These are phyloP conservation scores for Eucalyptus victrix DNA, from an alignment of 345 rosid genomes.

Conservation along the genomic window DNA sequence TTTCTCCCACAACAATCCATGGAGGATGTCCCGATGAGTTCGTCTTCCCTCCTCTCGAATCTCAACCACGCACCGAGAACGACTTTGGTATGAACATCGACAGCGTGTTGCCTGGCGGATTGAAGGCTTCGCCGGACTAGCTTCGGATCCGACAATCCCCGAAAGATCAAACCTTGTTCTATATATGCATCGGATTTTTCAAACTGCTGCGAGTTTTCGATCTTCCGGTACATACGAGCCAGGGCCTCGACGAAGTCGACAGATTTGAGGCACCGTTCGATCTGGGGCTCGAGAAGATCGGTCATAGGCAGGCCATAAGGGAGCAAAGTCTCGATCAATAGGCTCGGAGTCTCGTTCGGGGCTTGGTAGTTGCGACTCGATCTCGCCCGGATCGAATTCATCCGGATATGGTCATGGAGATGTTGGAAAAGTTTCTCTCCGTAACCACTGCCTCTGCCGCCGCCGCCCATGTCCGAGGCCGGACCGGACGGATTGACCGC, in stretches of 20 bases:
- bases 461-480: neutral
- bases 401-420: constrained; percentile 58
- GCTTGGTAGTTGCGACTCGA: constrained; percentile 22
- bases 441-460: constrained; percentile 14
- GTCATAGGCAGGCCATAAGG: constrained; percentile 63
- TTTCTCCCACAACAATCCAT: constrained; percentile 86
- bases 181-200: constrained; percentile 50
- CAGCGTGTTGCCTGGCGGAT: constrained; percentile 61
- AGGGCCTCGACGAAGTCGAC: constrained; percentile 57
- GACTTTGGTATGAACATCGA: constrained; percentile 73
- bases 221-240: constrained; percentile 45
- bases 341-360: neutral
- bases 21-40: constrained; percentile 53
- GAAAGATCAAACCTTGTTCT: constrained; percentile 66
- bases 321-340: constrained; percentile 35
- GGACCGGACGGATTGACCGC: constrained; percentile 41
- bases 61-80: constrained; percentile 83
- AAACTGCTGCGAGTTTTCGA: constrained; percentile 29
- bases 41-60: constrained; percentile 93
- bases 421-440: constrained; percentile 69
- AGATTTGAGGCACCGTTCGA: constrained; percentile 55
- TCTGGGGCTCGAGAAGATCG: constrained; percentile 68
- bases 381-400: constrained; percentile 43
- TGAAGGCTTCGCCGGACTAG: constrained; percentile 71
- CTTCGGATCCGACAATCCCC: constrained; percentile 65